These are phyloP conservation scores for Sugiyamaella japonica DNA, from an alignment of 1,139 yeast genomes.

Conservation along the genomic window DNA sequence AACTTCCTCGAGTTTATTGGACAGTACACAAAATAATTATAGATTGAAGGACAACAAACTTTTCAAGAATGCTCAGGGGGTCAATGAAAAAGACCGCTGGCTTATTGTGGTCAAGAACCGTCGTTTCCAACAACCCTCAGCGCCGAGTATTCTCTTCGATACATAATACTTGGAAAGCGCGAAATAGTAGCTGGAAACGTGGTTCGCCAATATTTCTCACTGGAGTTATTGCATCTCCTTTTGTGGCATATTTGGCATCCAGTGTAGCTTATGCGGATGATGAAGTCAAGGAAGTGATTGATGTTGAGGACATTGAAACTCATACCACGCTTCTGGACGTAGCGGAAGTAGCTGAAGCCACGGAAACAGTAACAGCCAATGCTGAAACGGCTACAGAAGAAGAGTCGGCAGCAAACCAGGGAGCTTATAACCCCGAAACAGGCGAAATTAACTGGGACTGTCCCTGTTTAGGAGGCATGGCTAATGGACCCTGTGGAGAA, in stretches of 20 bases:
- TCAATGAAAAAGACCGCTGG: neutral
- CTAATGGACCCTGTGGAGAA: constrained; percentile 97
- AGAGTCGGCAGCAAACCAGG: constrained; percentile 38
- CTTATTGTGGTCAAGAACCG: neutral
- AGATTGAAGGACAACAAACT: neutral
- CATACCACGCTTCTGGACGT: constrained; percentile 19
- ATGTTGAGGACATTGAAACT: constrained; percentile 15
- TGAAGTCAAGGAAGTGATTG: constrained; percentile 14
- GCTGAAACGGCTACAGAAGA: constrained; percentile 9
- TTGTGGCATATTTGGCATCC: constrained; percentile 13
- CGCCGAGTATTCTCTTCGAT: constrained; percentile 16
- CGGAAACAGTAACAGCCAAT: constrained; percentile 14
- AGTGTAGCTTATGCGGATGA: constrained; percentile 21
- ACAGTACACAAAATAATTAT: neutral
- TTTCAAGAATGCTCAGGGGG: constrained; percentile 1
- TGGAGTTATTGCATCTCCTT: constrained; percentile 12
- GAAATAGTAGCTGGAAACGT: neutral
- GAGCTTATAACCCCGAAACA: constrained; percentile 94
- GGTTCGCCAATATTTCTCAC: neutral
- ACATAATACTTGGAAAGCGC: neutral
- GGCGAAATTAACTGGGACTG: constrained; percentile 99
- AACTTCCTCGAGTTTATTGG: neutral
- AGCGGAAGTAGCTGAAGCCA: constrained; percentile 17
- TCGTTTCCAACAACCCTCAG: neutral
- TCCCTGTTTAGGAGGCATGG: constrained; percentile 99